Conservation (phyloP, 2,329 filamentous ascomycete genomes). For the Cercospora brassicicola region DNA sequence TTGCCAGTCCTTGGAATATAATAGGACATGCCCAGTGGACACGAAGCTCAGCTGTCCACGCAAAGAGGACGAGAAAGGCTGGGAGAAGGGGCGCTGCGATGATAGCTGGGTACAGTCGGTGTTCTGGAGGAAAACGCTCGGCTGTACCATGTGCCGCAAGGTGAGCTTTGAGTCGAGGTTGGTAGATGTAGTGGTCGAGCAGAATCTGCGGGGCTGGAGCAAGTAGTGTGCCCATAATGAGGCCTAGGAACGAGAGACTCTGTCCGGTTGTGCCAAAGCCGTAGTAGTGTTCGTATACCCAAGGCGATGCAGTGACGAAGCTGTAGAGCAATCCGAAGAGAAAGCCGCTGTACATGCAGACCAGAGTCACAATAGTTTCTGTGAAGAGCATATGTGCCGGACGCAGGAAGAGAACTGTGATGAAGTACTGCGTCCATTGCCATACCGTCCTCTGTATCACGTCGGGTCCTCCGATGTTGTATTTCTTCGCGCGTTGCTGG, state of each 20-base stretch:
- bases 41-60: conserved; percentile 35
- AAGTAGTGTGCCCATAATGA: conserved; percentile 29
- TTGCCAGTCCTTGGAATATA: conserved; percentile 31
- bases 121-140: conserved; percentile 34
- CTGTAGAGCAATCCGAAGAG: conserved; percentile 45
- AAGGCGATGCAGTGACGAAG: conserved; percentile 44
- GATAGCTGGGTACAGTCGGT: conserved; percentile 40
- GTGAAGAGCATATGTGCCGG: conserved; percentile 43
- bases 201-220: conserved; percentile 32
- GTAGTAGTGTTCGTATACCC: conserved; percentile 37
- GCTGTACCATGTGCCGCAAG: neutral
- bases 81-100: conserved; percentile 37
- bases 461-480: conserved; percentile 28
- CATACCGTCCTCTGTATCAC: conserved; percentile 13
- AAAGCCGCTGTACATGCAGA: conserved; percentile 46
- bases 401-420: conserved; percentile 31
- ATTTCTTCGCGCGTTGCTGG: conserved; percentile 33
- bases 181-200: conserved; percentile 33
- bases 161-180: conserved; percentile 27
- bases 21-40: conserved; percentile 46
- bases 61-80: conserved; percentile 40
- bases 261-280: conserved; percentile 32
- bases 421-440: conserved; percentile 26
- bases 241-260: conserved; percentile 40
- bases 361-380: conserved; percentile 45